Conservation (phyloP, 768 basidiomycete genomes). For the Hydnomerulius pinastri region DNA sequence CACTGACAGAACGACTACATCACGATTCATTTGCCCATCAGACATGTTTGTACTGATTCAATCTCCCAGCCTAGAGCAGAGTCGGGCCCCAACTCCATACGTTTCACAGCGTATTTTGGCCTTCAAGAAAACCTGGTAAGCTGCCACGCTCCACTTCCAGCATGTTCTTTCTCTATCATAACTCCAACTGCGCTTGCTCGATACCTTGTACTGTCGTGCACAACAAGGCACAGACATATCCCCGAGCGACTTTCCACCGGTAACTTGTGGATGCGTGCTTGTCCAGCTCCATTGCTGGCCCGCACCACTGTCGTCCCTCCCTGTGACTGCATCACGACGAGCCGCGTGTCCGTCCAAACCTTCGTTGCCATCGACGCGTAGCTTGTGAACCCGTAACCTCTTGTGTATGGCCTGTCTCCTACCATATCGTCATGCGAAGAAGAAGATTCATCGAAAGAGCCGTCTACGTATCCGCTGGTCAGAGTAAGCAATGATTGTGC, state of each 20-base stretch:
- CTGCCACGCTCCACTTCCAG: constrained; percentile 1
- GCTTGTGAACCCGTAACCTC: constrained; percentile 2
- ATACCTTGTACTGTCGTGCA: constrained; percentile 1
- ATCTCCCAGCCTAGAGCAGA: too few relatives aligned
- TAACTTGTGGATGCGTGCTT: constrained; percentile 5
- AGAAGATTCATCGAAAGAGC: neutral
- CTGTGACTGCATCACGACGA: constrained; percentile 3
- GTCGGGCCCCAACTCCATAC: too few relatives aligned
- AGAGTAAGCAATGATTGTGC: constrained; percentile 1
- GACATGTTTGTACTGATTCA: too few relatives aligned
- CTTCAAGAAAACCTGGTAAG: constrained; percentile 17
- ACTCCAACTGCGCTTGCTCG: constrained; percentile 5
- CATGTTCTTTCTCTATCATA: constrained; percentile 3
- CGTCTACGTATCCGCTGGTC: constrained; percentile 1
- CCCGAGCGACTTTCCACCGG: neutral
- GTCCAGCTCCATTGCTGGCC: neutral
- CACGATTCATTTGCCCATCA: too few relatives aligned
- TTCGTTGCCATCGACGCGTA: constrained; percentile 6
- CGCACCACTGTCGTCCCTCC: constrained; percentile 3
- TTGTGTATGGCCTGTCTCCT: constrained; percentile 1
- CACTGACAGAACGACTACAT: too few relatives aligned
- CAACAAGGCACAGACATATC: constrained; percentile 3
- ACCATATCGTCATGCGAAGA: constrained; percentile 6
- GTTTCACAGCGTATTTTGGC: too few relatives aligned
- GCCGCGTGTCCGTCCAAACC: constrained; percentile 1